These are phyloP conservation scores for Exophiala sp. DNA, from an alignment of 2,329 filamentous ascomycete species.

Conservation along the genomic window DNA sequence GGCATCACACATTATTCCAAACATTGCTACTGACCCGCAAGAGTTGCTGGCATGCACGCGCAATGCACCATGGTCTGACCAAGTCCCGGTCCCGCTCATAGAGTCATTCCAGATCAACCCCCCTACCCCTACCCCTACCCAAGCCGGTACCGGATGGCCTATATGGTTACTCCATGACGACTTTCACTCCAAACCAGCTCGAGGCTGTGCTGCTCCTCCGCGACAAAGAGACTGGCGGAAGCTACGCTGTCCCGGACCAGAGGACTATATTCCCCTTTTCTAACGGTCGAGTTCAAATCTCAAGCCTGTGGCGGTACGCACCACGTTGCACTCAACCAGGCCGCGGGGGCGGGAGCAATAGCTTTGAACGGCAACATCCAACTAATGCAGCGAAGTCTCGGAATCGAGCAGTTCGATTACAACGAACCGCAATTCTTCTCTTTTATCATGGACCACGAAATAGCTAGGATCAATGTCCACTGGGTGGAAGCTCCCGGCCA, in stretches of 20 bases:
- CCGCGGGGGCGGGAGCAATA: slow-evolving; percentile 18
- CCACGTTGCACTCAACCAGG: slow-evolving; percentile 18
- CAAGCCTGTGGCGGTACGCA: slow-evolving; percentile 17
- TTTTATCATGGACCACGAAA: slow-evolving; percentile 17
- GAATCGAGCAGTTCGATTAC: slow-evolving; percentile 7
- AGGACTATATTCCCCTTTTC: slow-evolving; percentile 20
- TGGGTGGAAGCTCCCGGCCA: slow-evolving; percentile 17
- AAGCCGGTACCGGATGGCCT: slow-evolving; percentile 15
- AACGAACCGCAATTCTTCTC: slow-evolving; percentile 21
- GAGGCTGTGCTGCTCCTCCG: slow-evolving; percentile 13
- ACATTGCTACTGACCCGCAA: slow-evolving; percentile 9
- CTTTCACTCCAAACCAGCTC: slow-evolving; percentile 16
- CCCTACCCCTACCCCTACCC: slow-evolving; percentile 16
- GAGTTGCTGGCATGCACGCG: too few species aligned
- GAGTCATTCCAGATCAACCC: neutral
- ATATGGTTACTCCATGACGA: slow-evolving; percentile 21
- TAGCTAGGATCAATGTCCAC: slow-evolving; percentile 17
- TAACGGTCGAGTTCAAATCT: slow-evolving; percentile 19
- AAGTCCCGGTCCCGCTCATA: slow-evolving; percentile 16
- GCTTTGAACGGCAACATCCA: slow-evolving; percentile 15
- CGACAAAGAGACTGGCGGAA: slow-evolving; percentile 15
- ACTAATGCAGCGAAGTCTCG: slow-evolving; percentile 15
- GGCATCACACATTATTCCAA: slow-evolving; percentile 6
- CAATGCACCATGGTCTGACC: slow-evolving; percentile 15
- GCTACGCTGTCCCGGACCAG: slow-evolving; percentile 17